Evolutionary conservation across 2,329 filamentous ascomycete genomes (phyloP).

Genomic region (Alternaria hordeiaustralica): DNA sequence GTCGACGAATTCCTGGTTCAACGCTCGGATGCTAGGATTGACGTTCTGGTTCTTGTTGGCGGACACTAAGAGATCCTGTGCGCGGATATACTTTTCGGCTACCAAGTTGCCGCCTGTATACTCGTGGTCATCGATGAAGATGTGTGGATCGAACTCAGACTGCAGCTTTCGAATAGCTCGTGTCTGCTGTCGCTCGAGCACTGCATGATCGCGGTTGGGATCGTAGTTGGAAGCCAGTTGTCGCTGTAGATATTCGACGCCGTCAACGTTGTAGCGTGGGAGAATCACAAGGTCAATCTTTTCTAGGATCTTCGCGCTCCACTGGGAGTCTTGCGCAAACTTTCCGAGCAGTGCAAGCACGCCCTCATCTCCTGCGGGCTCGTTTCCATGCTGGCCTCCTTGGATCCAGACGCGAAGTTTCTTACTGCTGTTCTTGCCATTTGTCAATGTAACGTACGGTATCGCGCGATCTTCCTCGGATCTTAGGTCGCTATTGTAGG

Average conservation of each 20-base stretch:
- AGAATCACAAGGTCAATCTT: conserved; percentile 31
- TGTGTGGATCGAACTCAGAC: conserved; percentile 32
- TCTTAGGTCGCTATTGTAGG: background rate
- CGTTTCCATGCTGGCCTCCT: conserved; percentile 38
- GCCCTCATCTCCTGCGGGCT: conserved; percentile 39
- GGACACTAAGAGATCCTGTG: conserved; percentile 33
- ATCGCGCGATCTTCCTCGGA: background rate
- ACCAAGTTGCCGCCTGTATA: conserved; percentile 25
- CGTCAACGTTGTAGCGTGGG: conserved; percentile 40
- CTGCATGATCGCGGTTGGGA: conserved; percentile 37
- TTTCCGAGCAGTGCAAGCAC: conserved; percentile 38
- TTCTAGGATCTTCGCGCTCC: conserved; percentile 28
- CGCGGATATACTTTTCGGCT: conserved; percentile 24
- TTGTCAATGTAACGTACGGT: background rate
- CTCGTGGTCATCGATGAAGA: conserved; percentile 38
- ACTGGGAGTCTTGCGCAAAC: conserved; percentile 31
- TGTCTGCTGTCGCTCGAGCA: conserved; percentile 33
- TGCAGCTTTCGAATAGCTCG: conserved; percentile 30
- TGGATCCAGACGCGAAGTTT: conserved; percentile 38
- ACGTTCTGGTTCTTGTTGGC: conserved; percentile 42
- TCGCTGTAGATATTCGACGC: conserved; percentile 32
- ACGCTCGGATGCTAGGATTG: conserved; percentile 29
- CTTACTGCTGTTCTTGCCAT: conserved; percentile 11
- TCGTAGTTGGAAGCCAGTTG: conserved; percentile 31
- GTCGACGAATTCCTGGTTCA: conserved; percentile 34